phyloP scores from a whole-genome alignment of 192 early-diverging fungal species.

The Chytriomyces confervae region DNA sequence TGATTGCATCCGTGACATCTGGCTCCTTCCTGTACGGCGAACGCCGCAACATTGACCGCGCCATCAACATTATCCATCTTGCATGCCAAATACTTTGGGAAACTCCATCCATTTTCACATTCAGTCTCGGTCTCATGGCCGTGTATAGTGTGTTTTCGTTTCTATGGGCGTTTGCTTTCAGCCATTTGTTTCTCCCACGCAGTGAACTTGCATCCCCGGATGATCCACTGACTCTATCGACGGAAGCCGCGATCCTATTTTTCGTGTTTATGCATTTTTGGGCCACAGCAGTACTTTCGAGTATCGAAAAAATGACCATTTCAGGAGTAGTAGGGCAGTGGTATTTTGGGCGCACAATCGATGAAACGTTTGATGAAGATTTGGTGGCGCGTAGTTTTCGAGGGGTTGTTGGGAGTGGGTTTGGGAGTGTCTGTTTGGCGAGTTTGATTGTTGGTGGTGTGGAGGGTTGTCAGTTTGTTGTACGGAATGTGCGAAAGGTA shows the following conservation, averaged over 20 bases:
- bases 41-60: conserved; percentile 44
- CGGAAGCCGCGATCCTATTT: conserved; percentile 39
- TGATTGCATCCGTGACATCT: conserved; percentile 41
- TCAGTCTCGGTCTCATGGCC: conserved; percentile 63
- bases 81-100: conserved; percentile 73
- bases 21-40: conserved; percentile 29
- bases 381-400: conserved; percentile 46
- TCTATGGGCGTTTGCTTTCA: conserved; percentile 72
- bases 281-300: conserved; percentile 72
- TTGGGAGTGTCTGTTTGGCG: conserved; percentile 73
- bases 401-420: conserved; percentile 59
- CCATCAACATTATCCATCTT: conserved; percentile 59
- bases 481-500: conserved; percentile 59
- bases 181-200: conserved; percentile 61
- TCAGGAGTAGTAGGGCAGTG: conserved; percentile 77
- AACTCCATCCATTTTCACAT: conserved; percentile 71
- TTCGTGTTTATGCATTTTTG: conserved; percentile 78
- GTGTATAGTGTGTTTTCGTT: conserved; percentile 67
- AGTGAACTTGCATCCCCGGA: neutral
- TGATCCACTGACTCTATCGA: neutral
- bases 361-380: conserved; percentile 41
- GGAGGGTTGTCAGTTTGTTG: conserved; percentile 55
- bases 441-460: conserved; percentile 68
- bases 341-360: conserved; percentile 64
- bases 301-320: conserved; percentile 73